Evolutionary conservation across 306 rosid species (phyloP), one percentile per base, ranked within the genome.

Genomic region (Leucaena leucocephala): DNA sequence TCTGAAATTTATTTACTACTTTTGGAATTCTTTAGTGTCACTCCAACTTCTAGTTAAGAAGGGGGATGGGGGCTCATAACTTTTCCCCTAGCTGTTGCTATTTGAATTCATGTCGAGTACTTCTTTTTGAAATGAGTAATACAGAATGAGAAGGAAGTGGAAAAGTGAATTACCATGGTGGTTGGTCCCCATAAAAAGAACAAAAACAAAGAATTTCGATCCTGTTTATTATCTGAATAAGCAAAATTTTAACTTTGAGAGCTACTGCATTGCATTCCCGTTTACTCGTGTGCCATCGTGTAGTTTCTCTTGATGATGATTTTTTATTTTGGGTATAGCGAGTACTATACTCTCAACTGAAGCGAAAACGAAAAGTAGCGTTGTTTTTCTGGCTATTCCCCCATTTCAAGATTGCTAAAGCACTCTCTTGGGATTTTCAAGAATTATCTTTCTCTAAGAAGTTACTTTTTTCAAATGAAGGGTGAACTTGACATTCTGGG

Each of bases 401-500:
- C 22, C 12, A 33, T 71, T 19, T 49, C 34, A 19, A 74, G n/a
- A 19, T 55, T 57, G 36, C 46, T 17, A 58, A 57, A 43, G 14
- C 13, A n/a, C n/a, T 22, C 39, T 39, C 33, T 35, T 40, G 21
- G 45, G 7, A 43, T 52, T 14, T 54, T 12, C 43, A 39, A 65
- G 44, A 21, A 52, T n/a, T 54, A 1, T 71, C 68, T 72, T 54
- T 77, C 71, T 64, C 7, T 36, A 63, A 19, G 77, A 34, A 49
- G 82, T 58, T 58, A 17, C 16, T 36, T 11, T 44, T 45, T 63
- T 65, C 40, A 39, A 42, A 75, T 84, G 21, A 83, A 91, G 97
- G 94, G 82, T 92, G 62, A 82, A 59, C 83, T 69, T 95, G 85
- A 90, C 96, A 7, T 95, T 95, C 83, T 95, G 97, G 98, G 97